Percentiles rank a stretch among this genome's conserved stretches.
Conservation (phyloP, 768 basidiomycete genomes). For the Royoungia palumana region DNA sequence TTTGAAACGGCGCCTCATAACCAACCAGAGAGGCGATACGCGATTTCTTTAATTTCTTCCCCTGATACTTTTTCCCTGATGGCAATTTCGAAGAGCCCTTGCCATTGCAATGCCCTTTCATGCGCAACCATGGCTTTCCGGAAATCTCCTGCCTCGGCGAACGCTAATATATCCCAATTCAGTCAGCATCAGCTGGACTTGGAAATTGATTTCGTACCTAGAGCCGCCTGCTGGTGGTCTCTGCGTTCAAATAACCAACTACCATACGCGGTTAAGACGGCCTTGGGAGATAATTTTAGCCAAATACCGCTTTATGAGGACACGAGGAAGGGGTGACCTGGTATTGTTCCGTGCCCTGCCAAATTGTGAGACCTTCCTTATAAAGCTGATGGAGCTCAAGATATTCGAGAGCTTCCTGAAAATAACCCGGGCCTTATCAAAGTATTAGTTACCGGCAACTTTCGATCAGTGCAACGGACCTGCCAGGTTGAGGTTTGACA, state of each 20-base stretch:
- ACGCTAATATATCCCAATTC: constrained; percentile 46
- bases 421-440: constrained; percentile 56
- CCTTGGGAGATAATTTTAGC: constrained; percentile 39
- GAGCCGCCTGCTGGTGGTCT: constrained; percentile 80
- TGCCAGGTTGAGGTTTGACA: constrained; percentile 69
- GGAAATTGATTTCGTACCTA: constrained; percentile 47
- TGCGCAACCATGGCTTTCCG: constrained; percentile 83
- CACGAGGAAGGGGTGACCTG: constrained; percentile 40
- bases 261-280: constrained; percentile 71
- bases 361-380: constrained; percentile 68
- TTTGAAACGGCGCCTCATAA: constrained; percentile 5
- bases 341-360: constrained; percentile 62
- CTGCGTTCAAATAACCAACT: constrained; percentile 84
- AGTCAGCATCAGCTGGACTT: constrained; percentile 3
- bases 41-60: constrained; percentile 62
- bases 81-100: constrained; percentile 84
- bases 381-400: constrained; percentile 77
- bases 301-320: not conserved
- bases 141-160: constrained; percentile 59
- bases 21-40: constrained; percentile 78
- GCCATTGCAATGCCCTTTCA: constrained; percentile 87
- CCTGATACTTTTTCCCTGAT: constrained; percentile 43
- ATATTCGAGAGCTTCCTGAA: constrained; percentile 79
- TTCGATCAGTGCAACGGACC: constrained; percentile 41
- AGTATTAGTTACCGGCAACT: constrained; percentile 3